Evolutionary conservation across 352 stramenopile species (phyloP).

Genomic region (Phytopythium litorale): DNA sequence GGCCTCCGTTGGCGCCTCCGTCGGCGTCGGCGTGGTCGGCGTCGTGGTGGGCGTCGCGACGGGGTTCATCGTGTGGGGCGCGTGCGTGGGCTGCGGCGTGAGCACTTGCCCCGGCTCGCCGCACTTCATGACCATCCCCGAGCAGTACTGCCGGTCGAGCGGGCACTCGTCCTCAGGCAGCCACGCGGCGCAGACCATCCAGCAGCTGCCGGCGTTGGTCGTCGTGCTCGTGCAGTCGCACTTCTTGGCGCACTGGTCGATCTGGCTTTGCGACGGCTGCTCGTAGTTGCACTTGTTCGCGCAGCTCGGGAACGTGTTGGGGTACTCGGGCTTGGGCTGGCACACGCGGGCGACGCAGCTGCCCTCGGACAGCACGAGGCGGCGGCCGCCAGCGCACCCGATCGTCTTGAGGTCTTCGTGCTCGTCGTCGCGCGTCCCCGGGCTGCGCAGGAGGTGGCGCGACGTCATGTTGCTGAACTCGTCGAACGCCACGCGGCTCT

Average conservation of each 20-base stretch:
- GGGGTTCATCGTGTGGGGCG: neutral
- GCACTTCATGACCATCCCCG: conserved; percentile 2
- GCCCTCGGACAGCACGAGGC: conserved; percentile 32
- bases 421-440: neutral
- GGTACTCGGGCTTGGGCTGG: conserved; percentile 18
- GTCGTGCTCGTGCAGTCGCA: conserved; percentile 36
- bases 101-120: neutral
- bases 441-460: conserved; percentile 6
- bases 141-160: conserved; percentile 30
- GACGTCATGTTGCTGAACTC: conserved; percentile 9
- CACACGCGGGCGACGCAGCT: conserved; percentile 32
- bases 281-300: conserved; percentile 27
- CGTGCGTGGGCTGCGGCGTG: conserved; percentile 2
- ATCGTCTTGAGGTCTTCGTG: conserved; percentile 31
- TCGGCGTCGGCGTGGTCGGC: neutral
- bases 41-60: neutral
- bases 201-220: conserved; percentile 29
- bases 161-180: conserved; percentile 20
- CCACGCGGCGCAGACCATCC: conserved; percentile 48
- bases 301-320: conserved; percentile 26
- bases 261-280: conserved; percentile 26
- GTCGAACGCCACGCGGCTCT: conserved; percentile 6
- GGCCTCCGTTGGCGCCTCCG: neutral
- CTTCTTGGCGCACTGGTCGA: conserved; percentile 34
- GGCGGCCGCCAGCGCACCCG: conserved; percentile 31